Evolutionary conservation across 2,329 filamentous ascomycete genomes (phyloP), one percentile per base, ranked within the genome.

Genomic region (Colletotrichum tabaci): DNA sequence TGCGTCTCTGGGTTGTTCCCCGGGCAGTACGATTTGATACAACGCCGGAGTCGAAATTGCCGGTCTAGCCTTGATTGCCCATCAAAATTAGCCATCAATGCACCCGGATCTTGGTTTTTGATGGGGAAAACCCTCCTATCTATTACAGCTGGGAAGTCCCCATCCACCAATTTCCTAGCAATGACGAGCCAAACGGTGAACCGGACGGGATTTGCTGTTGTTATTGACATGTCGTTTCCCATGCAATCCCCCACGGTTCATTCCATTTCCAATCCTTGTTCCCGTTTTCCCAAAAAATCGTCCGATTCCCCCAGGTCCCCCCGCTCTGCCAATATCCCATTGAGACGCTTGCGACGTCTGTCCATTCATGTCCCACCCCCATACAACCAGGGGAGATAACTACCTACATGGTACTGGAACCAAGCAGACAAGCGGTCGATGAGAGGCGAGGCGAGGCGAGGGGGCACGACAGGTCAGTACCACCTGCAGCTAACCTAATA

Each of bases 61-160:
- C 52, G 62, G 52, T 57, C 68, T 57, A 62, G 68, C 50, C 38
- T 67, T 62, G 64, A 68, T 68, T 71, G 68, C 67, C 56, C 35
- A 61, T 67, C 56, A 67, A 71, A 67, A 71, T 71, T 67, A 67
- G 50, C 63, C 57, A 71, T 71, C 49, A 61, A 71, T 71, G 67
- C 67, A 40, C 30, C 42, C 57, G 21, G 61, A 53, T 58, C 64
- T 60, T 50, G 68, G 38, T 71, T 67, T 67, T 23, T 18, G 56
- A 61, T 38, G 62, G 66, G 67, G 57, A 26, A 7, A 58, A 57
- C 46, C 68, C 68, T 23, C 64, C 8, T 62, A 62, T 50, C 26
- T n/a, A 16, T 30, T 38, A 15, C 26, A 23, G 38, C n/a, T 46
- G 15, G 12, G 44, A 16, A 21, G 13, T 15, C 50, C 61, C 53